These are phyloP conservation scores for Fragaria iinumae DNA, from an alignment of 306 rosid species.

Conservation along the genomic window DNA sequence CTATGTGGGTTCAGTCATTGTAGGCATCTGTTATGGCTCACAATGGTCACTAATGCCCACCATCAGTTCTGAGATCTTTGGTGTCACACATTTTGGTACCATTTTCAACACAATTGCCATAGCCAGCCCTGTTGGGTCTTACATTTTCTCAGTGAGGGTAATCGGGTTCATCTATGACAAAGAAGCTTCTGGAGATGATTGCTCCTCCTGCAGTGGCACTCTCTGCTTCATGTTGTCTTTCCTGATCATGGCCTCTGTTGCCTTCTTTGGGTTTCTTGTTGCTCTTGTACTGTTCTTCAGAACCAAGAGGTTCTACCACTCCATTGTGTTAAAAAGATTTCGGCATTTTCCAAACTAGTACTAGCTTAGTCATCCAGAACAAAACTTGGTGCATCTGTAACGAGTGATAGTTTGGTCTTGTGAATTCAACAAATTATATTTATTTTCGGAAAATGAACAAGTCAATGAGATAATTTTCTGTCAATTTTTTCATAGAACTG, in stretches of 20 bases:
- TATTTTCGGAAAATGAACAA: background rate
- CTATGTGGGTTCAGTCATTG: slow-evolving; percentile 67
- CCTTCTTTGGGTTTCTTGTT: slow-evolving; percentile 55
- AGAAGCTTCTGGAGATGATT: slow-evolving; percentile 38
- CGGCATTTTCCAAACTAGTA: slow-evolving; percentile 25
- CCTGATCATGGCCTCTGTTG: slow-evolving; percentile 63
- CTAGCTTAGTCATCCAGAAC: background rate
- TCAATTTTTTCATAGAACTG: background rate
- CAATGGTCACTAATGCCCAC: slow-evolving; percentile 96
- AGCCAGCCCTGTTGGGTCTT: slow-evolving; percentile 84
- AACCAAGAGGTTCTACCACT: slow-evolving; percentile 57
- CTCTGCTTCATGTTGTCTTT: slow-evolving; percentile 75
- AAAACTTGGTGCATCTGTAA: background rate
- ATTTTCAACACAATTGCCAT: slow-evolving; percentile 79
- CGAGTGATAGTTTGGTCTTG: background rate
- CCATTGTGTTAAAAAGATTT: slow-evolving; percentile 47
- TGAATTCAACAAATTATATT: background rate
- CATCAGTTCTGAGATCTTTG: slow-evolving; percentile 78
- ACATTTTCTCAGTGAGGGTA: slow-evolving; percentile 70
- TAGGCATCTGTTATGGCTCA: slow-evolving; percentile 86
- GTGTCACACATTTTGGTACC: slow-evolving; percentile 80
- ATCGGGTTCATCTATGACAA: slow-evolving; percentile 74
- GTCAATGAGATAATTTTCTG: background rate
- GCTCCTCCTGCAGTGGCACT: slow-evolving; percentile 50
- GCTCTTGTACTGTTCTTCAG: slow-evolving; percentile 58